phyloP scores from a whole-genome alignment of 176 grass and related monocot species.

The Chloris gayana region DNA sequence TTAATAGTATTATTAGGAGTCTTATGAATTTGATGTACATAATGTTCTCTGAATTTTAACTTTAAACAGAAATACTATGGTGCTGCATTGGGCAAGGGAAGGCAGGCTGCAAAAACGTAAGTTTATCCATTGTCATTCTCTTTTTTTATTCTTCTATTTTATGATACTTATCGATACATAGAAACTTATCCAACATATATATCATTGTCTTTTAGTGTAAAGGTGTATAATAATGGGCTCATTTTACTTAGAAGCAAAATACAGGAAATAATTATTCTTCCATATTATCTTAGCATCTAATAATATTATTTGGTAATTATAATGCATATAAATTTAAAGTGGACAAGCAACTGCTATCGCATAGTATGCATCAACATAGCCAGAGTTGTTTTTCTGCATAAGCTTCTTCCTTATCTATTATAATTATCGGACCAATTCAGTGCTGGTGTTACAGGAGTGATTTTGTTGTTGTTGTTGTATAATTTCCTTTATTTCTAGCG shows the following conservation, averaged over 20 bases:
- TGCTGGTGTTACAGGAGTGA: background rate
- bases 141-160: background rate
- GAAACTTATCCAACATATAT: background rate
- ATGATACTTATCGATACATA: background rate
- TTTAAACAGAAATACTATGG: slow-evolving; percentile 73
- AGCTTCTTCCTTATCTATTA: background rate
- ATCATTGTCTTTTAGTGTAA: background rate
- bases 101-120: slow-evolving; percentile 92
- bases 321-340: background rate
- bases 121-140: background rate
- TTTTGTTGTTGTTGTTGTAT: background rate
- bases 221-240: background rate
- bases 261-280: background rate
- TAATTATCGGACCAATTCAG: background rate
- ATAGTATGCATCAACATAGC: background rate
- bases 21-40: slow-evolving; percentile 16
- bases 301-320: background rate
- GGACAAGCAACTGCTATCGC: background rate
- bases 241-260: background rate
- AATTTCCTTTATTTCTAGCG: background rate
- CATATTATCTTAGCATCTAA: slow-evolving; percentile 8
- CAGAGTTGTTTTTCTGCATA: background rate
- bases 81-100: slow-evolving; percentile 76
- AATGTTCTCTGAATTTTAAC: slow-evolving; percentile 40
- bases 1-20: background rate